Conservation (phyloP, 176 grass and related monocot genomes). For the Aegilops speltoides region DNA sequence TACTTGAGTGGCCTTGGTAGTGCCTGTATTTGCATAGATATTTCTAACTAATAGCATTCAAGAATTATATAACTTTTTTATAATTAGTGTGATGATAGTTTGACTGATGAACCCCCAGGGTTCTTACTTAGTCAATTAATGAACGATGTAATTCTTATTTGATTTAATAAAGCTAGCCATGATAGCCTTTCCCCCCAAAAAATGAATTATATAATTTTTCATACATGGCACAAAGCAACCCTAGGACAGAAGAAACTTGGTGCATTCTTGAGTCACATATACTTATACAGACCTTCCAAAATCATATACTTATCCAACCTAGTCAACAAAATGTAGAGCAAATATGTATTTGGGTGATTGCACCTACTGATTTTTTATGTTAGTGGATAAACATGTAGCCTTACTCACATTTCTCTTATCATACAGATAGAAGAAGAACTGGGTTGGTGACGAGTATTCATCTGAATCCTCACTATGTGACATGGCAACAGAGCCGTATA, state of each 20-base stretch:
- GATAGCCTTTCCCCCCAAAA: too few species aligned
- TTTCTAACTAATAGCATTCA: background rate
- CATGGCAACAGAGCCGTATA: conserved; percentile 95
- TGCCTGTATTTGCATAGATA: background rate
- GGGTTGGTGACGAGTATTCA: conserved; percentile 81
- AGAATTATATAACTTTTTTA: background rate
- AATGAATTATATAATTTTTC: background rate
- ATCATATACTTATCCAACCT: background rate
- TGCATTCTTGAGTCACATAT: background rate
- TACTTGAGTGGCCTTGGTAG: background rate
- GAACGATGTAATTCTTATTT: too few species aligned
- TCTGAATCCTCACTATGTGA: conserved; percentile 81
- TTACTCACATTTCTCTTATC: conserved; percentile 95
- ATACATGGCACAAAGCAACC: background rate
- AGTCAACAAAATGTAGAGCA: background rate
- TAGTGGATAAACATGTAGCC: background rate
- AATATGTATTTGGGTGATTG: background rate
- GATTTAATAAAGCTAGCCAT: too few species aligned
- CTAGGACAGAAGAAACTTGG: background rate
- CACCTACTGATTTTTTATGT: background rate
- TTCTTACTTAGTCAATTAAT: too few species aligned
- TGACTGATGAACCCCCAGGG: too few species aligned
- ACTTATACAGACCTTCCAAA: background rate
- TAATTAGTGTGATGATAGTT: too few species aligned
- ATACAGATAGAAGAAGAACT: conserved; percentile 99